Percentiles rank a stretch among this genome's conserved stretches.
These are phyloP conservation scores for Phellopilus nigrolimitatus DNA, from an alignment of 1,284 basidiomycete species.

Conservation along the genomic window DNA sequence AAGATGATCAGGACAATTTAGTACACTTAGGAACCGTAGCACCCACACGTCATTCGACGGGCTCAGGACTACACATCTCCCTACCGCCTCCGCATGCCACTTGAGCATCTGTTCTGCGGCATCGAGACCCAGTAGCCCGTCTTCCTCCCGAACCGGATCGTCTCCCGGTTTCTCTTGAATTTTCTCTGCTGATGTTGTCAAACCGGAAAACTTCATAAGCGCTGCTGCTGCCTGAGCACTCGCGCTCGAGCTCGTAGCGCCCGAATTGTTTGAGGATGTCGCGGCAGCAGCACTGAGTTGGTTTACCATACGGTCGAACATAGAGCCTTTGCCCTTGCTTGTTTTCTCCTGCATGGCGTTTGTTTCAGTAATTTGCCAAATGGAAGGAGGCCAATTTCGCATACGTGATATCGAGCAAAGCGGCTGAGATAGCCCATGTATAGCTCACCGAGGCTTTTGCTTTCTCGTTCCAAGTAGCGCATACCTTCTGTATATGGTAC, in stretches of 20 bases:
- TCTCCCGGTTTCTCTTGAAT: conserved; percentile 53
- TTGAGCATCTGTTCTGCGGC: conserved; percentile 86
- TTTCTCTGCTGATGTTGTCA: conserved; percentile 44
- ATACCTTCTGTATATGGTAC: conserved; percentile 90
- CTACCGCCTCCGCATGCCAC: conserved; percentile 95
- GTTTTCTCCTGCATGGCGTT: conserved; percentile 52
- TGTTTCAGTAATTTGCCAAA: conserved; percentile 10
- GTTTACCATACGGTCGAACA: conserved; percentile 90
- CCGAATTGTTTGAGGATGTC: conserved; percentile 43
- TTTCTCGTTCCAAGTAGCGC: conserved; percentile 91
- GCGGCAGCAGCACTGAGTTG: conserved; percentile 78
- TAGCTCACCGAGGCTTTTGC: conserved; percentile 78
- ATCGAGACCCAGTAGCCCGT: conserved; percentile 73
- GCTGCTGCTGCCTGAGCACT: conserved; percentile 78
- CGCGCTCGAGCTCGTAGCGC: conserved; percentile 51
- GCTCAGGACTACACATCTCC: conserved; percentile 86
- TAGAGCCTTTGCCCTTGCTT: conserved; percentile 80
- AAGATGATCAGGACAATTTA: conserved; percentile 4
- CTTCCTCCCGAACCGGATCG: conserved; percentile 71
- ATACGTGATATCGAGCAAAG: conserved; percentile 89
- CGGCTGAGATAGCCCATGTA: conserved; percentile 72
- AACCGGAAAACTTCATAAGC: conserved; percentile 78
- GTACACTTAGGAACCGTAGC: too few relatives aligned
- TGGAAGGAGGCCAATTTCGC: conserved; percentile 27
- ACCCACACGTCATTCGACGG: conserved; percentile 77